Conservation (phyloP, 768 basidiomycete species). For the Lyophyllum shimeji region DNA sequence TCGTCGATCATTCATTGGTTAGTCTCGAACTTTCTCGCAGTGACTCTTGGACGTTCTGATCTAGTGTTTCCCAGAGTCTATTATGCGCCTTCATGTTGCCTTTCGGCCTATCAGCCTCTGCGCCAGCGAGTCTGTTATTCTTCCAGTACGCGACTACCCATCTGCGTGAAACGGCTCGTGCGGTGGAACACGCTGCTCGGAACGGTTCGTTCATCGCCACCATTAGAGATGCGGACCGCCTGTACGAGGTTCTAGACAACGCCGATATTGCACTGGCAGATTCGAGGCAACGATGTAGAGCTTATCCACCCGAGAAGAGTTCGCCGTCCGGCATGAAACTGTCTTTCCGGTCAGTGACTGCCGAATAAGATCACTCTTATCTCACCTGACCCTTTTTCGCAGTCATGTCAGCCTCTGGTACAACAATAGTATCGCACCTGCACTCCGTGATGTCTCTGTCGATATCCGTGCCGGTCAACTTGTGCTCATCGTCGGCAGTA, state of each 20-base stretch:
- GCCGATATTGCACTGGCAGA: background rate
- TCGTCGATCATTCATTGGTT: slow-evolving; percentile 36
- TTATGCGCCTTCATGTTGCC: slow-evolving; percentile 25
- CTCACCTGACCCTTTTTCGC: background rate
- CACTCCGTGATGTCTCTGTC: slow-evolving; percentile 34
- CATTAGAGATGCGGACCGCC: slow-evolving; percentile 17
- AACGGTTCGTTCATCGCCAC: slow-evolving; percentile 11
- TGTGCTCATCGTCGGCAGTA: slow-evolving; percentile 44
- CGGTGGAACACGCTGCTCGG: background rate
- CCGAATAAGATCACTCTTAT: background rate
- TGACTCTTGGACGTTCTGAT: background rate
- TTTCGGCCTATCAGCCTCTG: slow-evolving; percentile 25
- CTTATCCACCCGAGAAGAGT: slow-evolving; percentile 11
- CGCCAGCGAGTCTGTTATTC: slow-evolving; percentile 31
- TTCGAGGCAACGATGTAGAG: background rate
- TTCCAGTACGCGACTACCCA: slow-evolving; percentile 28
- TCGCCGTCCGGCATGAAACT: slow-evolving; percentile 23
- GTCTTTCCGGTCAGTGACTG: slow-evolving; percentile 18
- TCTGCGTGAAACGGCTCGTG: slow-evolving; percentile 9
- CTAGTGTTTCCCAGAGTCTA: slow-evolving; percentile 15
- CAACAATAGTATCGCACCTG: slow-evolving; percentile 4
- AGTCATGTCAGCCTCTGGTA: slow-evolving; percentile 19
- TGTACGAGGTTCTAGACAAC: slow-evolving; percentile 18
- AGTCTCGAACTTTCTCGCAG: slow-evolving; percentile 2
- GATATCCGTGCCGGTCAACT: slow-evolving; percentile 40